Evolutionary conservation across 1,139 yeast genomes (phyloP).

Genomic region (Candida sojae): DNA sequence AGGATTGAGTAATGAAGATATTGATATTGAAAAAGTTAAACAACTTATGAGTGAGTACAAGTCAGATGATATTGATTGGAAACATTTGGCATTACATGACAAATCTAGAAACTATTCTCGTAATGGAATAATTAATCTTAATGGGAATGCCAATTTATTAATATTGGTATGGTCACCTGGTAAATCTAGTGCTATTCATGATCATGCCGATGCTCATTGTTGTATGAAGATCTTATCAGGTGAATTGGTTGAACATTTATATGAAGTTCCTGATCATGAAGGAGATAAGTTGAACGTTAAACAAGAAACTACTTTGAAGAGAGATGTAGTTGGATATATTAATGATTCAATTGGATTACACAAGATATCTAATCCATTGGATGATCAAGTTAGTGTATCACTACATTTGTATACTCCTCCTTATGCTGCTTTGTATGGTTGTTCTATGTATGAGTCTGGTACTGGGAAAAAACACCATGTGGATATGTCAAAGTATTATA

Average conservation of each 20-base stretch:
- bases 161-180: constrained; percentile 75
- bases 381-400: constrained; percentile 56
- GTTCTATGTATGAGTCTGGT: constrained; percentile 57
- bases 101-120: constrained; percentile 51
- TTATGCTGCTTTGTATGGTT: constrained; percentile 69
- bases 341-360: constrained; percentile 69
- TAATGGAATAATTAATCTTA: constrained; percentile 68
- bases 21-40: constrained; percentile 52
- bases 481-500: constrained; percentile 61
- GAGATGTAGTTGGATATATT: constrained; percentile 65
- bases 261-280: constrained; percentile 48
- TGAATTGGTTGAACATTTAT: constrained; percentile 56
- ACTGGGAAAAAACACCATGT: constrained; percentile 59
- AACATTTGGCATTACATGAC: constrained; percentile 58
- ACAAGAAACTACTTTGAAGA: constrained; percentile 35
- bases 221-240: constrained; percentile 69
- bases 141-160: constrained; percentile 67
- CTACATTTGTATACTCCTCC: constrained; percentile 81
- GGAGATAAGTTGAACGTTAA: constrained; percentile 27
- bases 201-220: constrained; percentile 77
- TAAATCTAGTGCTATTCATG: constrained; percentile 68
- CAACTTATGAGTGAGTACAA: constrained; percentile 50
- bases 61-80: constrained; percentile 59
- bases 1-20: constrained; percentile 50
- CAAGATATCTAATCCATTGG: constrained; percentile 55